Conservation (phyloP, 371 early-diverging fungal genomes). For the Circinella minor region DNA sequence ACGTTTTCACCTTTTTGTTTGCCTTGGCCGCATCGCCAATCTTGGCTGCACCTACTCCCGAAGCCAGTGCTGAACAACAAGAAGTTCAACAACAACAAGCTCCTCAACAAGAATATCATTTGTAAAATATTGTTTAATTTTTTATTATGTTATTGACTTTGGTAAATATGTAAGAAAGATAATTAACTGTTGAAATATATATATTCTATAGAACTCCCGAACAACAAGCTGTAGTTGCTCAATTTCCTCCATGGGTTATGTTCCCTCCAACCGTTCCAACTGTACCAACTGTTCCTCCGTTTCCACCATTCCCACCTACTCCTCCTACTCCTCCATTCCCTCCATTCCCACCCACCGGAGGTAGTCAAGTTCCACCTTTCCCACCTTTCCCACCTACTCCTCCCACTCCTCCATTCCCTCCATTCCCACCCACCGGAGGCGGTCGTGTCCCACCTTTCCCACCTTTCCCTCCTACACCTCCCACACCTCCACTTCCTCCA, state of each 20-base stretch:
- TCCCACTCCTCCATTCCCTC: too few relatives aligned
- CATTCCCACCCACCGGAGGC: too few relatives aligned
- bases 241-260: too few relatives aligned
- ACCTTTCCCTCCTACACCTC: background rate
- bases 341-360: background rate
- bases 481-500: background rate
- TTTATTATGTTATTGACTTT: too few relatives aligned
- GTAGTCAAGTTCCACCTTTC: too few relatives aligned
- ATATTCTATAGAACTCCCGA: background rate
- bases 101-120: background rate
- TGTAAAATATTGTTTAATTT: too few relatives aligned
- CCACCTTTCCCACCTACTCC: too few relatives aligned
- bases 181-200: background rate
- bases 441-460: background rate
- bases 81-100: background rate
- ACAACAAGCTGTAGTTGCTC: background rate
- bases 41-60: background rate
- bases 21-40: background rate
- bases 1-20: background rate
- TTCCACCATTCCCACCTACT: too few relatives aligned
- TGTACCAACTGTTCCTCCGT: too few relatives aligned
- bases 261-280: too few relatives aligned
- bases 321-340: background rate
- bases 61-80: background rate
- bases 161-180: background rate